phyloP scores from a whole-genome alignment of 257 asterid genomes.

The Penstemon barbatus region DNA sequence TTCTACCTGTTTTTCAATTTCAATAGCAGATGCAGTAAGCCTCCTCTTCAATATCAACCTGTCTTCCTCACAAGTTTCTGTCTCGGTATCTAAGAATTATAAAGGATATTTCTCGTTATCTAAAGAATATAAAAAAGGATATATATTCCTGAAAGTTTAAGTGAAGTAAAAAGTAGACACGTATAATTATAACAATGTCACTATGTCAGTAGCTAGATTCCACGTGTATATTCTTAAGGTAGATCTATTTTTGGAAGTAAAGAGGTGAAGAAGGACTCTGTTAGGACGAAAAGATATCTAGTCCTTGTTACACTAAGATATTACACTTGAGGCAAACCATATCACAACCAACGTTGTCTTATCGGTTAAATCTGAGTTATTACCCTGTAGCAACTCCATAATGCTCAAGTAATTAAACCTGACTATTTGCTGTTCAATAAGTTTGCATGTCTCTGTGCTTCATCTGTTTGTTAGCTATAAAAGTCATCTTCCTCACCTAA shows the following conservation, averaged over 20 bases:
- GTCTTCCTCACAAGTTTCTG: slow-evolving; percentile 71
- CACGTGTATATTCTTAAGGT: slow-evolving; percentile 3
- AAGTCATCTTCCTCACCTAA: too few relatives aligned
- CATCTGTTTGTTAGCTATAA: background rate
- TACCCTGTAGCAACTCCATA: background rate
- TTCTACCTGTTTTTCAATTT: slow-evolving; percentile 85
- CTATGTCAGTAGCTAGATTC: background rate
- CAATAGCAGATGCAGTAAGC: slow-evolving; percentile 71
- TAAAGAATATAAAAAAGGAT: slow-evolving; percentile 32
- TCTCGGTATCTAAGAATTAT: slow-evolving; percentile 55
- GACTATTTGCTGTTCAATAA: background rate
- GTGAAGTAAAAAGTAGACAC: slow-evolving; percentile 4
- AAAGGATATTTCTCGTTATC: slow-evolving; percentile 43
- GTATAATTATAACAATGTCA: slow-evolving; percentile 5
- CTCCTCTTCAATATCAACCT: slow-evolving; percentile 65
- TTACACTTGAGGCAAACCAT: too few relatives aligned
- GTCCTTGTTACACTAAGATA: background rate
- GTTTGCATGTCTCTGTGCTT: background rate
- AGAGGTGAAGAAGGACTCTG: slow-evolving; percentile 15
- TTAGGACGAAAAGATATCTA: background rate
- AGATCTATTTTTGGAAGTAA: background rate
- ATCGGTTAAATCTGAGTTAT: too few relatives aligned
- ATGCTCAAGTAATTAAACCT: background rate
- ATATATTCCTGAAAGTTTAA: slow-evolving; percentile 12
- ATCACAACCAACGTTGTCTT: too few relatives aligned